These are phyloP conservation scores for Capsicum chinense DNA, from an alignment of 257 asterid species.

Conservation along the genomic window DNA sequence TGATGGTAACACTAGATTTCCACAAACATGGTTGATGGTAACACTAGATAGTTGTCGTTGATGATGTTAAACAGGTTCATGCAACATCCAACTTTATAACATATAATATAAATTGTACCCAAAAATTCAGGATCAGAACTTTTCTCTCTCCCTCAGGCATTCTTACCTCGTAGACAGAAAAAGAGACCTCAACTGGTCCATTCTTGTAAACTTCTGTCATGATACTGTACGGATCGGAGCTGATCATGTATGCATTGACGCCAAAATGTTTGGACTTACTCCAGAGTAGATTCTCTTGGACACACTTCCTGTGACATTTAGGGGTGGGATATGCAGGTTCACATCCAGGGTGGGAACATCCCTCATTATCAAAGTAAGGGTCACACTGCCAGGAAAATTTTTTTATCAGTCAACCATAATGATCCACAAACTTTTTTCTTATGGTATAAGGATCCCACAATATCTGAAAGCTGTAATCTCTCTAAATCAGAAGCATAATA, in stretches of 20 bases:
- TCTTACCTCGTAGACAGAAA: slow-evolving; percentile 95
- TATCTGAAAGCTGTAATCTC: neutral
- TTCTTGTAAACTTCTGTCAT: slow-evolving; percentile 83
- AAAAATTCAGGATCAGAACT: slow-evolving; percentile 21
- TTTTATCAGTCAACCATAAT: slow-evolving; percentile 21
- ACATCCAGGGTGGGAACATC: slow-evolving; percentile 98
- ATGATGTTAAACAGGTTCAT: neutral
- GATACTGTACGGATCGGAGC: slow-evolving; percentile 72
- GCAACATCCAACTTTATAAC: neutral
- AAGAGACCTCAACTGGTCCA: slow-evolving; percentile 94
- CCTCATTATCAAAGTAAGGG: slow-evolving; percentile 85
- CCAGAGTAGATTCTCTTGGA: slow-evolving; percentile 75
- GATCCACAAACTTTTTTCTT: slow-evolving; percentile 10
- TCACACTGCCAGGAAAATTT: slow-evolving; percentile 68
- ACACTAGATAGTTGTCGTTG: neutral
- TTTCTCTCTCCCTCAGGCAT: neutral
- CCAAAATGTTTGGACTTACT: slow-evolving; percentile 71
- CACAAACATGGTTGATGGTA: neutral
- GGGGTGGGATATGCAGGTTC: slow-evolving; percentile 95
- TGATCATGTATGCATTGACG: slow-evolving; percentile 57
- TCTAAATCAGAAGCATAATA: slow-evolving; percentile 26
- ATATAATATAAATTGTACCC: neutral
- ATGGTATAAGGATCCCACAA: slow-evolving; percentile 3
- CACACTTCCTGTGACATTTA: slow-evolving; percentile 65
- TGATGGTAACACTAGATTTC: neutral